Base-by-base conservation (phyloP, 331 rosid species). In the Spiraea crenata region DNA sequence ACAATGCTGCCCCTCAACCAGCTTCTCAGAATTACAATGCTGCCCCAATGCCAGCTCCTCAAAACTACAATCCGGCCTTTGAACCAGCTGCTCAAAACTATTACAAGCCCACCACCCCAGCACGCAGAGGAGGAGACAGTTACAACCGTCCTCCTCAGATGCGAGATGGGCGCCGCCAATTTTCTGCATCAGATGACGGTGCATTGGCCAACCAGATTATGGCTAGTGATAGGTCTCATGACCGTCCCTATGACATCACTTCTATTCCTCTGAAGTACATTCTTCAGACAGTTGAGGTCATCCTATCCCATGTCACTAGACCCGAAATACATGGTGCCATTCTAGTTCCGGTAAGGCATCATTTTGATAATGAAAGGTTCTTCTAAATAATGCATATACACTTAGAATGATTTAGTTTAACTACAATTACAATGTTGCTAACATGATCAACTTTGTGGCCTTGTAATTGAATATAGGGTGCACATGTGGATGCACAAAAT, bases 261-360 rank as follows among this genome's bases (percentile, higher is more conserved):
- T 56, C 75, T 12, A 11, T 70, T 70, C 6, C 74, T 19, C 34
- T 70, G 45, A 57, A 70, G 11, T 19, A 70, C 11, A 70, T 77
- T 57, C 77, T 77, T 48, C 49, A 71, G 45, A 51, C 70, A 16
- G 64, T 77, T 14, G 81, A 71, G 0, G 73, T 65, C 42, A 77
- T 77, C 15, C 64, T 77, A 13, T 17, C 69, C 58, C 81, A 63
- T 37, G 66, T 57, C 56, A 70, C 46, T 46, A 37, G 34, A 44
- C 66, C 66, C 34, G 66, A 57, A 46, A 16, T 45, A 57, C 57
- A 31, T 34, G 44, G 46, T 20, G 42, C 44, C 70, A 8, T 31
- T 31, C 56, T 13, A 0, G 16, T 44, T 47, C 50, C 65, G 50
- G 74, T 70, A 34, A 55, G 63, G 54, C 17, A 25, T 25, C 31